phyloP scores from a whole-genome alignment of 2,329 filamentous ascomycete species.

The Cyphellophora attinorum region DNA sequence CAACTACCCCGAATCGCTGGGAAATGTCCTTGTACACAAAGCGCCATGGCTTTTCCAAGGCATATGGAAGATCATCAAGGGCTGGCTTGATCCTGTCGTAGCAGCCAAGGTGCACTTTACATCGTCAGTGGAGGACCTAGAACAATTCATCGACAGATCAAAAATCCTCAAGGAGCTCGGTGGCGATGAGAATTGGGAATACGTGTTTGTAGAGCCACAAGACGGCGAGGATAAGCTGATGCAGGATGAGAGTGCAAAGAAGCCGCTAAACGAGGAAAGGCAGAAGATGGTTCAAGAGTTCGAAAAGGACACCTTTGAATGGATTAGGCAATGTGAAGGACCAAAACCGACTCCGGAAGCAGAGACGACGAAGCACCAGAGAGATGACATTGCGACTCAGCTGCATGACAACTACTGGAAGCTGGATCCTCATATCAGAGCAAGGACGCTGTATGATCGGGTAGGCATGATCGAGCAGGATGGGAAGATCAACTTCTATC shows the following conservation, averaged over 20 bases:
- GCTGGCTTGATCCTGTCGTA: conserved; percentile 74
- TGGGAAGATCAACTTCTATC: conserved; percentile 66
- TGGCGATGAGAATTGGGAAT: conserved; percentile 76
- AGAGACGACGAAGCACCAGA: conserved; percentile 44
- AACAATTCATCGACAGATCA: conserved; percentile 60
- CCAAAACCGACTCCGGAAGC: conserved; percentile 34
- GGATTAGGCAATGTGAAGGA: conserved; percentile 52
- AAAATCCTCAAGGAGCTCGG: conserved; percentile 76
- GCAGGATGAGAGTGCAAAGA: conserved; percentile 56
- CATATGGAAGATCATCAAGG: conserved; percentile 92
- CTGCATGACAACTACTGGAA: conserved; percentile 75
- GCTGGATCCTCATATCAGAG: conserved; percentile 77
- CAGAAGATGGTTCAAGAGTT: conserved; percentile 60
- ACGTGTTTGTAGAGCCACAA: conserved; percentile 68
- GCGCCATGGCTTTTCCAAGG: conserved; percentile 97
- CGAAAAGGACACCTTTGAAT: conserved; percentile 64
- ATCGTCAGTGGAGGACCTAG: conserved; percentile 60
- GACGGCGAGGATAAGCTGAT: conserved; percentile 68
- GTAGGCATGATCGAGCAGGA: conserved; percentile 58
- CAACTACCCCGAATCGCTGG: conserved; percentile 91
- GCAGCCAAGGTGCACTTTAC: conserved; percentile 21
- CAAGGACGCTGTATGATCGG: conserved; percentile 76
- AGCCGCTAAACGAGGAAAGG: conserved; percentile 55
- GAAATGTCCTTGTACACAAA: conserved; percentile 86
- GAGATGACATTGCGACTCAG: conserved; percentile 52